Conservation (phyloP, 2,329 filamentous ascomycete genomes). For the Fusarium mangiferae region DNA sequence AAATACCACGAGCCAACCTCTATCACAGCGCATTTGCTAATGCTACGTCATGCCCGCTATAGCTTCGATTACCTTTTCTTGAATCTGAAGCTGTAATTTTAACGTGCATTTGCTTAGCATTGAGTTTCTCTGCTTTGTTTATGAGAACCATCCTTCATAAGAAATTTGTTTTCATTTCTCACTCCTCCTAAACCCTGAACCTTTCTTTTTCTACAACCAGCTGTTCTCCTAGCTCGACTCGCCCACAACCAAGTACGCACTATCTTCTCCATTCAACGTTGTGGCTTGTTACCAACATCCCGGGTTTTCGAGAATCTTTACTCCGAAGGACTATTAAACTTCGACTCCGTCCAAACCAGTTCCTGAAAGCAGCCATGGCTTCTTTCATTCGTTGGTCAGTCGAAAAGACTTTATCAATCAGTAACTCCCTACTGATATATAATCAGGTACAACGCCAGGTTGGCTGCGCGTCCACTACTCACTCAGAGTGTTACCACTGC, state of each 20-base stretch:
- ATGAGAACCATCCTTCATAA: background rate
- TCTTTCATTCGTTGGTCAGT: slow-evolving; percentile 49
- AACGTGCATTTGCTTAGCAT: background rate
- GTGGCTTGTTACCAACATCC: slow-evolving; percentile 33
- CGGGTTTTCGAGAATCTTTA: slow-evolving; percentile 10
- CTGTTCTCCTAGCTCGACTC: background rate
- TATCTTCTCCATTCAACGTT: slow-evolving; percentile 20
- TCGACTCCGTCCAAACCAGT: slow-evolving; percentile 3
- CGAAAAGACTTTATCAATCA: background rate
- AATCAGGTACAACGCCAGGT: slow-evolving; percentile 83
- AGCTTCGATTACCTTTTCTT: slow-evolving; percentile 6
- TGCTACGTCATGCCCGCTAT: slow-evolving; percentile 27
- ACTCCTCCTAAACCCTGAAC: slow-evolving; percentile 8
- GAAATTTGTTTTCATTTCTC: background rate
- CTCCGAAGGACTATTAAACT: slow-evolving; percentile 27
- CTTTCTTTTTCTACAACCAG: slow-evolving; percentile 12
- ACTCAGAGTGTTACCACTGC: slow-evolving; percentile 92
- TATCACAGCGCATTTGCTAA: slow-evolving; percentile 30
- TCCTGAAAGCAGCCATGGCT: slow-evolving; percentile 32
- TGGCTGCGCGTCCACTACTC: slow-evolving; percentile 83
- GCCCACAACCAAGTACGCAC: slow-evolving; percentile 23
- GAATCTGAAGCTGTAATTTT: slow-evolving; percentile 12
- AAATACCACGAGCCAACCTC: slow-evolving; percentile 22
- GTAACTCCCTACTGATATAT: slow-evolving; percentile 24
- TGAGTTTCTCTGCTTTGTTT: background rate